Base-by-base conservation (phyloP, 495 filamentous ascomycete species). In the Hypoxylon cercidicola region DNA sequence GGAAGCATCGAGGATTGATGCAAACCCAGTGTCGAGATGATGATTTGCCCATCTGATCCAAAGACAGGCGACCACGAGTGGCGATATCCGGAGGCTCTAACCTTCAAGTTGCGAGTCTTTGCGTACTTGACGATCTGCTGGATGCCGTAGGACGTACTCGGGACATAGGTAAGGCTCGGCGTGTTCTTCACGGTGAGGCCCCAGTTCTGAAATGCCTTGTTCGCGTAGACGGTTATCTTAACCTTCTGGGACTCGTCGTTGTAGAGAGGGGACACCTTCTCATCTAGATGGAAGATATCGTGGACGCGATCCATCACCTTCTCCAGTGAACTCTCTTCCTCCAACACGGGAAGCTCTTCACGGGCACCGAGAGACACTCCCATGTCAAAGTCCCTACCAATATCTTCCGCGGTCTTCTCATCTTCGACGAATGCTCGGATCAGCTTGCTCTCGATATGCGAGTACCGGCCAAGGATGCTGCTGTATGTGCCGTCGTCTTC, bases 21-120 rank as follows among this genome's bases (percentile, higher is more conserved):
- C 10, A 84, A 55, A 41, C 74, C 75, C 1, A 87, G 61, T 0
- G 86, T 58, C 7, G 82, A 85, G 34, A 85, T 77, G 40, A 86
- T 75, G 7, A 85, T 76, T 49, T 84, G 74, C 5, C 73, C 74
- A n/a, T 81, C 72, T 52, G 79, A 68, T 21, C 66, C 48, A 57
- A 82, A 84, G 44, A 79, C 73, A 11, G 76, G 55, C 4, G 72
- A 67, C 83, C 82, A 84, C 2, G 73, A 78, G 60, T 85, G 82
- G 7, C 83, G 71, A 62, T 81, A 84, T 11, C 82, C 83, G 1
- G 72, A 69, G 20, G 74, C 81, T 20, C 83, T 75, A 1, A 84
- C 77, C 6, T 79, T 63, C 47, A 77, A 63, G 13, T 75, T 63
- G 20, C 76, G 66, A n/a, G 48, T 41, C 19, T 66, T 73, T 7